phyloP scores from a whole-genome alignment of 768 basidiomycete genomes.

The Gloeophyllum trabeum region DNA sequence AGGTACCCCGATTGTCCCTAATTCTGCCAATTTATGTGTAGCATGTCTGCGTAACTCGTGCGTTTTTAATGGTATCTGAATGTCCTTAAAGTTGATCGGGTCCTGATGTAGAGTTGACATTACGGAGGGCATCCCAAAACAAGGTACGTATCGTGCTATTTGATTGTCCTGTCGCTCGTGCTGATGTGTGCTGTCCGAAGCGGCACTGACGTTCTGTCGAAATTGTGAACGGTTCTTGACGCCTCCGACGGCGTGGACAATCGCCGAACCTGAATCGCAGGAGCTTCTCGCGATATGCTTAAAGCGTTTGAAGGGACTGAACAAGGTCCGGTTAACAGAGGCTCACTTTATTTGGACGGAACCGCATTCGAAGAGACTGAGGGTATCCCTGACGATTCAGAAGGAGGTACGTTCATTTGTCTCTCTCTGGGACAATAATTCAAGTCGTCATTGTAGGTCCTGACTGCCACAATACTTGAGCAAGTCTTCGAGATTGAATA shows the following conservation, averaged over 20 bases:
- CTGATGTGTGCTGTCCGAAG: slow-evolving; percentile 24
- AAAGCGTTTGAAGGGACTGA: slow-evolving; percentile 88
- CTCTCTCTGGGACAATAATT: neutral
- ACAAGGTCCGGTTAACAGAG: slow-evolving; percentile 93
- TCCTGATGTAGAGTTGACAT: slow-evolving; percentile 67
- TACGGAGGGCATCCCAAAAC: slow-evolving; percentile 95
- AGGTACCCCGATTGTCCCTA: slow-evolving; percentile 84
- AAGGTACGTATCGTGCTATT: slow-evolving; percentile 37
- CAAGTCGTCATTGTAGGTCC: slow-evolving; percentile 37
- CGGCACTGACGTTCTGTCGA: slow-evolving; percentile 85
- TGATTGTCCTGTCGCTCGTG: neutral
- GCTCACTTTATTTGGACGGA: slow-evolving; percentile 99
- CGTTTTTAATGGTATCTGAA: slow-evolving; percentile 17
- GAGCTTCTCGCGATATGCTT: slow-evolving; percentile 92
- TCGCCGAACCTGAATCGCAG: slow-evolving; percentile 81
- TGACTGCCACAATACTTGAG: slow-evolving; percentile 91
- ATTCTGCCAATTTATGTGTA: slow-evolving; percentile 88
- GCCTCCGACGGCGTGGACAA: slow-evolving; percentile 80
- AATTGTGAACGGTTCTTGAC: slow-evolving; percentile 95
- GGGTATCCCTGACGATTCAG: slow-evolving; percentile 93
- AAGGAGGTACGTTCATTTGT: slow-evolving; percentile 64
- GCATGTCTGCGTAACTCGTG: slow-evolving; percentile 82
- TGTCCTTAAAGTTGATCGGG: neutral
- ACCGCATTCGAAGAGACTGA: slow-evolving; percentile 88
- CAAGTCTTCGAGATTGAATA: slow-evolving; percentile 97